A percentile compares a stretch with the other conserved stretches of the same genome.
phyloP scores from a whole-genome alignment of 108 stramenopile species.

The Pseudonitzschia pungens region DNA sequence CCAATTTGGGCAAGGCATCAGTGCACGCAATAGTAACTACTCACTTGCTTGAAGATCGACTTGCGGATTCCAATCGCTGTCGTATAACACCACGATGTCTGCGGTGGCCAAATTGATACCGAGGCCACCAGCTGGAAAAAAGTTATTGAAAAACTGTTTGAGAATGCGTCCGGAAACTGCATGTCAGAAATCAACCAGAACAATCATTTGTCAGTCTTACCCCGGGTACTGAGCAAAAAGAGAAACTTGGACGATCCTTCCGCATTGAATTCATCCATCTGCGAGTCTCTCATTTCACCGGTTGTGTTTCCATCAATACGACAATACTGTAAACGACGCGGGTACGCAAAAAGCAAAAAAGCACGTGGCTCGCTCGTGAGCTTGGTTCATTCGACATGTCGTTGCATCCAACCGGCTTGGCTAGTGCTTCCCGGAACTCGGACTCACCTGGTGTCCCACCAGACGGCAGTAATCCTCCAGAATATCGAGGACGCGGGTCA shows the following conservation, averaged over 20 bases:
- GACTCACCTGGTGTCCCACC: conserved; percentile 49
- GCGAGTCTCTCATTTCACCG: conserved; percentile 90
- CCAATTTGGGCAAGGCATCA: not conserved
- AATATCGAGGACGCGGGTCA: conserved; percentile 96
- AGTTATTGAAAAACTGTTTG: conserved; percentile 7
- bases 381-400: not conserved
- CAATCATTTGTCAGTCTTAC: not conserved
- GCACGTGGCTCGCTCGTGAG: not conserved
- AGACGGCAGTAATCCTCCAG: conserved; percentile 93
- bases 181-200: not conserved
- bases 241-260: conserved; percentile 89
- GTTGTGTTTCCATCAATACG: conserved; percentile 97
- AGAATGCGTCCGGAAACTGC: not conserved
- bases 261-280: conserved; percentile 95
- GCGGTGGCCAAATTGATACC: conserved; percentile 98
- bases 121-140: conserved; percentile 82
- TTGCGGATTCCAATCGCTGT: conserved; percentile 78
- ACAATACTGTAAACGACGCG: no score
- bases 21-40: not conserved
- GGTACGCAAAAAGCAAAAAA: not conserved
- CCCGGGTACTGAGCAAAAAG: conserved; percentile 95
- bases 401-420: no score
- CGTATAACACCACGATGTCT: conserved; percentile 98
- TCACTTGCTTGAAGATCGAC: conserved; percentile 97
- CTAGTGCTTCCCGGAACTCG: no score